Evolutionary conservation across 306 rosid species (phyloP).

Genomic region (Sechiopsis laciniata): DNA sequence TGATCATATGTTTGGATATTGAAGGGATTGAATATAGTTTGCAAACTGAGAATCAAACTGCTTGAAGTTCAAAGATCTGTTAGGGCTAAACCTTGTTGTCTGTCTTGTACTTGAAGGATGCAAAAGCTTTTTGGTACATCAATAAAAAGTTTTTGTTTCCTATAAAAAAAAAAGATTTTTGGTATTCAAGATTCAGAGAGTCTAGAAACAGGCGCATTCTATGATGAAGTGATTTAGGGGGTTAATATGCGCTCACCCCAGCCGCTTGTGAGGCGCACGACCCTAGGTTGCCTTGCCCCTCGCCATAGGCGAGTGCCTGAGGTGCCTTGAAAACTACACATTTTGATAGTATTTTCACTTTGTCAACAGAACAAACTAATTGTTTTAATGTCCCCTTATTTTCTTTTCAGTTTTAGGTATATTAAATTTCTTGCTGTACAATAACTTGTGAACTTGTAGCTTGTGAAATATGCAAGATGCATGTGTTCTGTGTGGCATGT

Average conservation of each 20-base stretch:
- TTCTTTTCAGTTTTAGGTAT: neutral
- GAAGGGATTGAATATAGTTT: neutral
- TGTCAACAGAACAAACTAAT: neutral
- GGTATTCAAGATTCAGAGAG: neutral
- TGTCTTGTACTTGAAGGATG: slow-evolving; percentile 1
- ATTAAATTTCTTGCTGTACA: neutral
- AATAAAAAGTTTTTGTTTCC: too few relatives aligned
- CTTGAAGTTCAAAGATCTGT: slow-evolving; percentile 7
- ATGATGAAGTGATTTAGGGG: neutral
- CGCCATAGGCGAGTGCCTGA: too few relatives aligned
- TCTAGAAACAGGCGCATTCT: neutral
- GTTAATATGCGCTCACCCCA: neutral
- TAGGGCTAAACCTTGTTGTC: neutral
- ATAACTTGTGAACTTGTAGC: neutral
- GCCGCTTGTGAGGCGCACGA: too few relatives aligned
- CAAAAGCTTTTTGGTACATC: too few relatives aligned
- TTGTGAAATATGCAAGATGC: slow-evolving; percentile 7
- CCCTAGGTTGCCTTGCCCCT: too few relatives aligned
- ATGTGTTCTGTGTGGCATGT: neutral
- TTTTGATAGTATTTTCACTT: neutral
- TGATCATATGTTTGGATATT: neutral
- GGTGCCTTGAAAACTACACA: neutral
- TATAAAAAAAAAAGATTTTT: neutral
- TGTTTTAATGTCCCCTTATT: neutral
- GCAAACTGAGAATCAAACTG: neutral